Base-by-base conservation (phyloP, 345 rosid species). In the Eucalyptus cloeziana region DNA sequence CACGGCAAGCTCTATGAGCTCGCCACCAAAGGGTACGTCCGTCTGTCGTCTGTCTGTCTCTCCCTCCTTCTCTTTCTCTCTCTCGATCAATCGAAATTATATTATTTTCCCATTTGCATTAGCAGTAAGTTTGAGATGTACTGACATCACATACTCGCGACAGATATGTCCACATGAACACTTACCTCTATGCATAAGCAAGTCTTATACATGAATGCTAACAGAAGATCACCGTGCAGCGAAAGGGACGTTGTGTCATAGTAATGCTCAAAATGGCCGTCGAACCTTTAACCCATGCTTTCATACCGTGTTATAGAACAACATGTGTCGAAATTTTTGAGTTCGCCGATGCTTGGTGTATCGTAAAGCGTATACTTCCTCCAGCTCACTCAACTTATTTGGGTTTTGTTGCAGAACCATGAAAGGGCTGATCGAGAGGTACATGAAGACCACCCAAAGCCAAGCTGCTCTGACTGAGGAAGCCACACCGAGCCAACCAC, bases 1-100 rank as follows among this genome's bases (percentile, higher is more conserved):
- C 96, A 95, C 64, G 99, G 98, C 19, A 97, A 97, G 93, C 95
- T 95, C 89, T 96, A 93, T 90, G 98, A 97, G 88, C 94, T 96
- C 2, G 96, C 96, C 92, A 96, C 98, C 87, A 94, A 93, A 90
- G 99, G 98, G 99, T 97, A 52, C 83, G 27, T 21, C 83, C 37
- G 45, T 37, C 83, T 37, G 62, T 56, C 62, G 4, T 60, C 69
- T 27, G 31, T 2, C 69, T 12, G 31, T 62, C 69, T 60, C 81
- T 19, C 81, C 40, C 81, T 37, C 81, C 40, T 44, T 16, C 44
- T 69, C 81, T 37, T 22, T 37, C 44, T 37, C 81, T 33, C 80
- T 33, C 80, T 69, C 13, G 21, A n/a, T 40, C 25, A 19, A 86
- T 30, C 64, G 45, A 86, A 85, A 85, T 24, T 52, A 85, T 45